Evolutionary conservation across 2,329 filamentous ascomycete species (phyloP), one percentile per base, ranked within the genome.

Genomic region (Pseudofabraea citricarpa): DNA sequence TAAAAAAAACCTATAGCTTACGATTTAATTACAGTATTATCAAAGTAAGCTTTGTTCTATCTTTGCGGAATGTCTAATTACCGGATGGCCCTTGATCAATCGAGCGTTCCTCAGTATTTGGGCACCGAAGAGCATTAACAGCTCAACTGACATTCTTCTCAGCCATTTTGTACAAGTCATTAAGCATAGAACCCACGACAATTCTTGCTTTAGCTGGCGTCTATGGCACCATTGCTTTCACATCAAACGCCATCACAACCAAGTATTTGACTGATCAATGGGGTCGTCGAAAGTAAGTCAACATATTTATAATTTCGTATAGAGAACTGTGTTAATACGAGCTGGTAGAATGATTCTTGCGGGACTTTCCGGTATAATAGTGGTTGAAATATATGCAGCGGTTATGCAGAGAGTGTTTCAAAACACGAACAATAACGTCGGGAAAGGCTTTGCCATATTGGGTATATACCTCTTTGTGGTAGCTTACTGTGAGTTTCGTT

Each of bases 401-500:
- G 70, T 79, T 32, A 79, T 81, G 74, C 76, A 80, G 57, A 64
- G 66, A 21, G 57, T 69, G 36, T 81, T 79, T 54, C 74, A 79
- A 52, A 64, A 75, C 47, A 75, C 71, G 0, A 56, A 75, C 44
- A 79, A 79, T 54, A 60, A 62, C 4, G 54, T 78, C 21, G 77
- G 77, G 27, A 79, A 81, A 53, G 77, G 74, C 0, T 81, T 80
- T 53, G 73, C 77, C 1, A 70, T 81, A 21, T 60, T 80, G 1
- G 77, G 75, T 0, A 79, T 81, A 20, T 81, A 79, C 47, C 62
- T 80, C 1, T 80, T 79, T 47, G 76, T 74, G 2, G 68, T 77
- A 2, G 65, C 60, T 15, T 80, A 77, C 50, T 79, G 71, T 74
- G 53, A 50, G 69, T 57, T 24, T 40, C 20, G 54, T 49, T 33